Conservation (phyloP, 495 filamentous ascomycete genomes). For the Entonaema liquescens region DNA sequence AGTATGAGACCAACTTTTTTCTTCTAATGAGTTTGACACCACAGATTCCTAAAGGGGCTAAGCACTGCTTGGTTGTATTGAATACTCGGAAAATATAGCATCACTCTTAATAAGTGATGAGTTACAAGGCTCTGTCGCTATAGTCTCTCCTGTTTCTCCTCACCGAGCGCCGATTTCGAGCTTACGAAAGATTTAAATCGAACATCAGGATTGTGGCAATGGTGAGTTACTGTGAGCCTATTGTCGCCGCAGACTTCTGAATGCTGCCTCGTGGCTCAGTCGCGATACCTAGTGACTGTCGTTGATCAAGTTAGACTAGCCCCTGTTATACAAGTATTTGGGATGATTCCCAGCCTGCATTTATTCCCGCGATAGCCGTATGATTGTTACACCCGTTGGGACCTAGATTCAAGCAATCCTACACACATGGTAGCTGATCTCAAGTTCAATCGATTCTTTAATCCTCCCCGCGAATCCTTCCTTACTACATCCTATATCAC, state of each 20-base stretch:
- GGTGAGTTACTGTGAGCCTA: not conserved
- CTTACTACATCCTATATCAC: slow-evolving; percentile 26
- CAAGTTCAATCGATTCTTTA: slow-evolving; percentile 30
- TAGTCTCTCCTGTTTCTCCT: not conserved
- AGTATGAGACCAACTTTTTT: not conserved
- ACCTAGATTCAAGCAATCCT: not conserved
- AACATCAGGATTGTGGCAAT: not conserved
- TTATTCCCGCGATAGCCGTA: slow-evolving; percentile 3
- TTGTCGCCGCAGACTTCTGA: not conserved
- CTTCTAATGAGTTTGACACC: not conserved
- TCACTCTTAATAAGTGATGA: not conserved
- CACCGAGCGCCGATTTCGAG: not conserved
- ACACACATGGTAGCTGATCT: slow-evolving; percentile 14
- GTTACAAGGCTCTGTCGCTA: not conserved
- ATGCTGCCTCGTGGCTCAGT: slow-evolving; percentile 19
- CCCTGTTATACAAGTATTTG: not conserved
- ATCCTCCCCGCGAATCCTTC: slow-evolving; percentile 40
- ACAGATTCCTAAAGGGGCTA: no score
- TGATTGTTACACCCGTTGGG: slow-evolving; percentile 12
- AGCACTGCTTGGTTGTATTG: no score
- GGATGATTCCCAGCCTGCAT: slow-evolving; percentile 9
- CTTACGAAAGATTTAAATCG: not conserved
- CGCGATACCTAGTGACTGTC: not conserved
- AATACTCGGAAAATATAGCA: no score
- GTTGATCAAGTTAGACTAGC: slow-evolving; percentile 6